Conservation (phyloP, 495 filamentous ascomycete species). For the Neurospora cerealis region DNA sequence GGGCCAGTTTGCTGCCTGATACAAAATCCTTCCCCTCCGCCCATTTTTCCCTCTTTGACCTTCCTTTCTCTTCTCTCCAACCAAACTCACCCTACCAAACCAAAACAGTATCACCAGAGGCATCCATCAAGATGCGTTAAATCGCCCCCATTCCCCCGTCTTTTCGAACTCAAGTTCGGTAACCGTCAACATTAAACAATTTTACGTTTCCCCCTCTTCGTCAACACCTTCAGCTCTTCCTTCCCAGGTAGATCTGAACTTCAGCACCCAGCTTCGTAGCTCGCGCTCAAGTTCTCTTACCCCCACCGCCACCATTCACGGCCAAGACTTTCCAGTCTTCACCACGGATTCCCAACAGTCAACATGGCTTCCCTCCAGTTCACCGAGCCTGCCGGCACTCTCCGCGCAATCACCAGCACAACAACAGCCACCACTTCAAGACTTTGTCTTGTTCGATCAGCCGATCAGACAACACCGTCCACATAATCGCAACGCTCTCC, state of each 20-base stretch:
- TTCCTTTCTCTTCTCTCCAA: slow-evolving; percentile 16
- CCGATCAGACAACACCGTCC: slow-evolving; percentile 33
- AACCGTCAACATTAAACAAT: slow-evolving; percentile 35
- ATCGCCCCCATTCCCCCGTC: slow-evolving; percentile 14
- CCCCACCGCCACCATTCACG: slow-evolving; percentile 40
- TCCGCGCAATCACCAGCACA: slow-evolving; percentile 40
- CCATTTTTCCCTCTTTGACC: slow-evolving; percentile 10
- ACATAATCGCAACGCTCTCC: slow-evolving; percentile 38
- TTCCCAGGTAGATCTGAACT: slow-evolving; percentile 47
- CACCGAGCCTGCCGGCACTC: slow-evolving; percentile 48
- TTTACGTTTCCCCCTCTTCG: slow-evolving; percentile 33
- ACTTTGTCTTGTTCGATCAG: slow-evolving; percentile 46
- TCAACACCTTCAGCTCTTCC: slow-evolving; percentile 37
- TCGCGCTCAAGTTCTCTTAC: slow-evolving; percentile 35
- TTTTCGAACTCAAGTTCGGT: slow-evolving; percentile 8
- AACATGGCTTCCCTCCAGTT: slow-evolving; percentile 52
- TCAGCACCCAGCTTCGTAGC: slow-evolving; percentile 36
- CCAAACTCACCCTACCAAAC: slow-evolving; percentile 10
- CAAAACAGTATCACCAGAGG: slow-evolving; percentile 11
- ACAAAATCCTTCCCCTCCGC: slow-evolving; percentile 18
- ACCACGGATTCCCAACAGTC: slow-evolving; percentile 48
- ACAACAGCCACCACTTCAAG: slow-evolving; percentile 35
- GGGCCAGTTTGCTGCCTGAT: slow-evolving; percentile 25
- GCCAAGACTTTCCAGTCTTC: slow-evolving; percentile 46
- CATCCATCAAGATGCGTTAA: slow-evolving; percentile 32